Base-by-base conservation (phyloP, 306 rosid species). In the Canavalia ensiformis region DNA sequence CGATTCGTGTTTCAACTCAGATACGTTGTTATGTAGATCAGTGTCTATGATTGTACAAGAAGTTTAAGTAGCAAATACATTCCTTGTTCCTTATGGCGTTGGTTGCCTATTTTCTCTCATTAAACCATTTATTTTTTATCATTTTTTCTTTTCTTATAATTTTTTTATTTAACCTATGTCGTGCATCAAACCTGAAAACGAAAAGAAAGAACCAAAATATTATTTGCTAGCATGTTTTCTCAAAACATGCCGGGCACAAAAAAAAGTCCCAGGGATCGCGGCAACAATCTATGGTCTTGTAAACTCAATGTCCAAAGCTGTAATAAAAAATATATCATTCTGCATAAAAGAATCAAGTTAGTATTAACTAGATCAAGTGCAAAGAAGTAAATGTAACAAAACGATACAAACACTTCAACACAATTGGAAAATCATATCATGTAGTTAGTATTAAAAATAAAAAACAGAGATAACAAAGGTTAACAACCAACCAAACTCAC, bases 271-370 rank as follows among this genome's bases (percentile, higher is more conserved):
- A 51, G 99, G 98, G 63, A 96, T 84, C 42, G 97, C 94, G 81
- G 99, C 94, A 84, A 96, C 76, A 30, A 94, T 65, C 83, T 96
- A 98, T 73, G 98, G 91, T 85, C 86, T 94, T 75, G 99, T 96
- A 86, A 96, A 96, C 83, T 96, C 98, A 74, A 96, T 84, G 94
- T 96, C 97, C 86, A 96, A 54, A 83, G 98, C 99, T 96, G 97
- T 90, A 80, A 92, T 18, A 18, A 91, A 37, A 37, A 70, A 47
- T 2, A 86, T 63, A 88, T 88, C 87, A 95, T 83, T 91, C 89
- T 75, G 92, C 89, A 86, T 86, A 65, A 74, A 84, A 69, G 81
- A 89, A 83, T 75, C 85, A 77, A 72, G 64, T 81, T 81, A 79
- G 77, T 62, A 83, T 84, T 90, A 90, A 87, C 88, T 52, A 82